phyloP scores from a whole-genome alignment of 208 protist genomes.

The Lotmaria passim region DNA sequence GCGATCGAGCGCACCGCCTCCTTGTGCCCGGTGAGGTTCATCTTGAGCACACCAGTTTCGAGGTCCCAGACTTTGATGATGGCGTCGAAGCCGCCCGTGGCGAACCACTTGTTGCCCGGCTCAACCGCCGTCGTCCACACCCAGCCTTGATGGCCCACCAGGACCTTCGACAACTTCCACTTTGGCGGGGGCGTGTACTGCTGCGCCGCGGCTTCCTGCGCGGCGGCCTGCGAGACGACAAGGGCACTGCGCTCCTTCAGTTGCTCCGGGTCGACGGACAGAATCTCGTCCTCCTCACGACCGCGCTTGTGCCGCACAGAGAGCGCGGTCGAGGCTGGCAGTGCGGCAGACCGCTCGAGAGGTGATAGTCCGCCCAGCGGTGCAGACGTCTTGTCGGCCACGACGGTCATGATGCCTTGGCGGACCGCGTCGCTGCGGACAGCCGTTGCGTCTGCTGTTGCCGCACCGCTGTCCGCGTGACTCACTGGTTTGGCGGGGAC shows the following conservation, averaged over 20 bases:
- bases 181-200: slow-evolving; percentile 55
- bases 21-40: slow-evolving; percentile 99
- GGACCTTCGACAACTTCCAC: slow-evolving; percentile 96
- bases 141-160: slow-evolving; percentile 95
- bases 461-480: slow-evolving; percentile 3
- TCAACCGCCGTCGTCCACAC: slow-evolving; percentile 97
- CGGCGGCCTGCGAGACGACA: slow-evolving; percentile 36
- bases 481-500: neutral
- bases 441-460: neutral
- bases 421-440: slow-evolving; percentile 6
- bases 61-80: slow-evolving; percentile 99
- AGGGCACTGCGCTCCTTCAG: slow-evolving; percentile 58
- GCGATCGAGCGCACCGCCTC: slow-evolving; percentile 87
- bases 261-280: slow-evolving; percentile 58
- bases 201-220: slow-evolving; percentile 14
- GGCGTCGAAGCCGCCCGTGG: slow-evolving; percentile 97
- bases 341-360: neutral
- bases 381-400: neutral
- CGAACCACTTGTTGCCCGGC: slow-evolving; percentile 99
- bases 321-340: neutral
- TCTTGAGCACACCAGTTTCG: slow-evolving; percentile 94
- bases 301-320: slow-evolving; percentile 35
- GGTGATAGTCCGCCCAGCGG: neutral
- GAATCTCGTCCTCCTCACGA: slow-evolving; percentile 43
- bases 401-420: slow-evolving; percentile 23